Base-by-base conservation (phyloP, 2,329 filamentous ascomycete genomes). In the Trichoderma guizhouense region DNA sequence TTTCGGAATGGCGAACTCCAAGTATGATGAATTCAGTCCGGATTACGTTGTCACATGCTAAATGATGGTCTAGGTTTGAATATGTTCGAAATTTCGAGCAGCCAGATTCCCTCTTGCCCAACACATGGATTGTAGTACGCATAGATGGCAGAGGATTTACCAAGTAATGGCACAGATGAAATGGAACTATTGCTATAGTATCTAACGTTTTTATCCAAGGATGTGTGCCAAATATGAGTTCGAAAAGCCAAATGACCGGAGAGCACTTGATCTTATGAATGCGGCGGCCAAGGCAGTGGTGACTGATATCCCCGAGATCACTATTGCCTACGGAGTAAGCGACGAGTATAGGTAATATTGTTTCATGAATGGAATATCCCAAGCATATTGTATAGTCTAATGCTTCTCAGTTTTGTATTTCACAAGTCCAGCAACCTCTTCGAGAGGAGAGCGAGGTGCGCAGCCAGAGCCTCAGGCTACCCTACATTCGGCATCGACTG, bases 121-220 rank as follows among this genome's bases (percentile, higher is more conserved):
- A 97, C 79, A 98, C 95, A 30, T 99, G 95, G 94, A 92, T 98
- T 71, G 94, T 98, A 24, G 91, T 99, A 71, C 91, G 96, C 73
- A 91, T 99, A 78, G 96, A 99, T 82, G 96, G 96, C 28, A 88
- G 95, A 74, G 95, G 94, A 21, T 99, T 99, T 82, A 96, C 95
- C 78, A 98, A 97, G 94, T 97, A 84, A 79, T 43, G 7, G n/a
- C 24, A 43, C 65, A 47, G 36, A 30, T 67, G 7, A 67, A 57
- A 24, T 5, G n/a, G 18, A 21, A 14, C 12, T 5, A 7, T 43
- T 11, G 24, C 1, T 2, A 21, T 28, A 9, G 15, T 51, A 36
- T 36, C 67, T 53, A 36, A 69, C n/a, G 36, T n/a, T 69, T 28
- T 28, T 43, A 21, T 74, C 21, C 32, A 30, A 97, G 93, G 78